Evolutionary conservation across 805 yeast species (phyloP).

Genomic region (Trichomonascus vanleenenianus): DNA sequence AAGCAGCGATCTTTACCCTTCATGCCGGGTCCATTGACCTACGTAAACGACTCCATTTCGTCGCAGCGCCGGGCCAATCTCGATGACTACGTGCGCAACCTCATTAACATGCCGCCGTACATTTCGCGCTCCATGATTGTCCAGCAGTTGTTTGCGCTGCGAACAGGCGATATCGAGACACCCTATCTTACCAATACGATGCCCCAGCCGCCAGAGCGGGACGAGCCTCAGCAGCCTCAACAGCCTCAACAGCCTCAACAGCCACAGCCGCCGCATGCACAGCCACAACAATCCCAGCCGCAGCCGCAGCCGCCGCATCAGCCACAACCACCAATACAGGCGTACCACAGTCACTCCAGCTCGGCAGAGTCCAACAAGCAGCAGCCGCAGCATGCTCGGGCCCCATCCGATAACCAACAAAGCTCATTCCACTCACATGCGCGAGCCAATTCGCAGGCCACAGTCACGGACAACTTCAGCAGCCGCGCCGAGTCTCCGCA

Average conservation of each 20-base stretch:
- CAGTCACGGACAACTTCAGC: neutral
- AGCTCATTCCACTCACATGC: neutral
- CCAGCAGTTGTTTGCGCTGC: conserved; percentile 58
- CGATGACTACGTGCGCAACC: conserved; percentile 47
- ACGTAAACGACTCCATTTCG: conserved; percentile 72
- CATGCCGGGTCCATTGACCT: conserved; percentile 92
- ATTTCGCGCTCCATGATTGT: conserved; percentile 67
- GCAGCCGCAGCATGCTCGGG: neutral
- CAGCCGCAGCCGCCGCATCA: conserved; percentile 1
- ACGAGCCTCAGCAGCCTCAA: conserved; percentile 1
- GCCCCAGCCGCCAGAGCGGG: conserved; percentile 28
- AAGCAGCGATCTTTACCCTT: conserved; percentile 77
- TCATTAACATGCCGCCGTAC: conserved; percentile 67
- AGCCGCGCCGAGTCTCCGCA: neutral
- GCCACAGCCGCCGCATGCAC: neutral
- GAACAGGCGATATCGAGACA: conserved; percentile 54
- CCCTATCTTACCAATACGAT: conserved; percentile 22
- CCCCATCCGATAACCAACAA: neutral
- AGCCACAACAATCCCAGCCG: neutral
- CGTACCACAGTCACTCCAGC: neutral
- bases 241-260: conserved; percentile 4
- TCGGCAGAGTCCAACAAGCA: neutral
- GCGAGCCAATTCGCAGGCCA: neutral
- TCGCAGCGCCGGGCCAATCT: conserved; percentile 47
- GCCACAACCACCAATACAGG: neutral